Evolutionary conservation across 1,284 basidiomycete genomes (phyloP).

Genomic region (Abortiporus biennis): DNA sequence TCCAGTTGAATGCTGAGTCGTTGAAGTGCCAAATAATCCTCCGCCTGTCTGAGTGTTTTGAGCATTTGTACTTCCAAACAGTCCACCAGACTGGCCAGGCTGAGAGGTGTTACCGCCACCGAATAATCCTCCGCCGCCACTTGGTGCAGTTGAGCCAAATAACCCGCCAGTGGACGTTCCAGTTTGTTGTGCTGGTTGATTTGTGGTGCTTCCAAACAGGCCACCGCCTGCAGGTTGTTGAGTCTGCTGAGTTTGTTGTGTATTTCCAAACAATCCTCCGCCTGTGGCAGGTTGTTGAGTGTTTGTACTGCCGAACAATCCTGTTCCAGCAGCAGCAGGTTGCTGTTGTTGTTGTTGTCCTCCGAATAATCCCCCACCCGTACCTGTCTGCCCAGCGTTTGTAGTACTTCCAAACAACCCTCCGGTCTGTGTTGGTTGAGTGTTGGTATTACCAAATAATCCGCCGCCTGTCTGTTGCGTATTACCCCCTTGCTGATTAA

Average conservation of each 20-base stretch:
- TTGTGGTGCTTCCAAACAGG: slow-evolving; percentile 11
- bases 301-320: slow-evolving; percentile 18
- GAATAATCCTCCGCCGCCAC: slow-evolving; percentile 6
- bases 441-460: slow-evolving; percentile 7
- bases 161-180: slow-evolving; percentile 8
- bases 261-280: slow-evolving; percentile 13
- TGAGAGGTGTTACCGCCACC: slow-evolving; percentile 4
- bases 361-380: slow-evolving; percentile 25
- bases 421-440: slow-evolving; percentile 13
- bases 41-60: slow-evolving; percentile 8
- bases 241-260: slow-evolving; percentile 16
- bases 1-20: too few species aligned
- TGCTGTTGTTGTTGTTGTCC: background rate
- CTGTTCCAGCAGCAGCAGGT: slow-evolving; percentile 11
- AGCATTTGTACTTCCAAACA: slow-evolving; percentile 9
- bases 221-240: slow-evolving; percentile 4
- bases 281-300: slow-evolving; percentile 5
- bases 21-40: slow-evolving; percentile 13
- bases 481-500: slow-evolving; percentile 8
- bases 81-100: slow-evolving; percentile 7
- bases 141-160: slow-evolving; percentile 10
- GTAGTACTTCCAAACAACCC: slow-evolving; percentile 17
- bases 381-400: slow-evolving; percentile 1
- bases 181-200: too few species aligned
- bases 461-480: slow-evolving; percentile 3